Conservation (phyloP, 73 alveolate species). For the Uronychia setigera region DNA sequence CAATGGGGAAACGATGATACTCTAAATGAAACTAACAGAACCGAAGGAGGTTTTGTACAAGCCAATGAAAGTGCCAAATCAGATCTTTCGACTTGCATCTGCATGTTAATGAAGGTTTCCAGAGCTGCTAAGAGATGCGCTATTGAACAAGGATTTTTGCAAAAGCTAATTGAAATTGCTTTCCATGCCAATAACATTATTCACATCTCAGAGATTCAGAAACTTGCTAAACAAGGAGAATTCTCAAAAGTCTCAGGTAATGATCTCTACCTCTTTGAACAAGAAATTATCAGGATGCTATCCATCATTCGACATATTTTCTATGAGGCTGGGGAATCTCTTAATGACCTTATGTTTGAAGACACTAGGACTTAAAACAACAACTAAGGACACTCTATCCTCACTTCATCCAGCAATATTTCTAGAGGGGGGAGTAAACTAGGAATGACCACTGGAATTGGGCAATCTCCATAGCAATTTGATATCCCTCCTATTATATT, state of each 20-base stretch:
- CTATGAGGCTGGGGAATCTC: slow-evolving; percentile 12
- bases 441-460: background rate
- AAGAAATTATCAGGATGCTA: slow-evolving; percentile 48
- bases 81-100: slow-evolving; percentile 32
- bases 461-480: background rate
- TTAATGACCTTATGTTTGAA: slow-evolving; percentile 3
- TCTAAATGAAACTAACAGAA: background rate
- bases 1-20: background rate
- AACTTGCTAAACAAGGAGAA: slow-evolving; percentile 1
- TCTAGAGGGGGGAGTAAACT: background rate
- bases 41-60: background rate
- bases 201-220: slow-evolving; percentile 25
- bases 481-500: background rate
- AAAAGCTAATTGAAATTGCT: slow-evolving; percentile 42
- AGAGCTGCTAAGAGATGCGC: slow-evolving; percentile 39
- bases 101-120: slow-evolving; percentile 20
- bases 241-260: background rate
- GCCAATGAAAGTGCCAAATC: slow-evolving; percentile 21
- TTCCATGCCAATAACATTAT: slow-evolving; percentile 14
- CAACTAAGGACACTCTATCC: background rate
- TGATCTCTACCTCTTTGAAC: slow-evolving; percentile 9
- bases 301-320: slow-evolving; percentile 28
- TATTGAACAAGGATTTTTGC: slow-evolving; percentile 29
- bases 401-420: background rate
- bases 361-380: background rate